Conservation (phyloP, 805 yeast species). For the Soucietia sequanensis region DNA sequence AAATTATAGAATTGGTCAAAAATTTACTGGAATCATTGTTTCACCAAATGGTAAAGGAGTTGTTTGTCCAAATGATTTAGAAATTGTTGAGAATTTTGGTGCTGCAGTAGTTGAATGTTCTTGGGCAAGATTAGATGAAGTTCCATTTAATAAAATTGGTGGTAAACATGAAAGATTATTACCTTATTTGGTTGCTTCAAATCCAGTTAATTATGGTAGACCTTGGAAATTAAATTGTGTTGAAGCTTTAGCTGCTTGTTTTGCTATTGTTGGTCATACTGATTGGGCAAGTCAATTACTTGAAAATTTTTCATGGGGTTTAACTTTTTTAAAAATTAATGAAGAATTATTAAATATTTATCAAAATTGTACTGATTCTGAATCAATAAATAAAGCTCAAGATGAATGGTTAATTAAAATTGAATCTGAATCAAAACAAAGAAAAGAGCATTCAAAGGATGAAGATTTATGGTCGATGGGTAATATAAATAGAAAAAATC, state of each 20-base stretch:
- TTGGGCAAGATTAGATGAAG: slow-evolving; percentile 96
- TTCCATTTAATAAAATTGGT: slow-evolving; percentile 92
- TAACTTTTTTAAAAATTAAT: slow-evolving; percentile 80
- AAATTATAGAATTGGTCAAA: slow-evolving; percentile 84
- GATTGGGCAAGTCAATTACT: slow-evolving; percentile 86
- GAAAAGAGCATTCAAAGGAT: slow-evolving; percentile 51
- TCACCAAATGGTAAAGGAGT: slow-evolving; percentile 90
- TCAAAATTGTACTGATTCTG: slow-evolving; percentile 77
- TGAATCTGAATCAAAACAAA: slow-evolving; percentile 62
- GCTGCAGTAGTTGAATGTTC: slow-evolving; percentile 99
- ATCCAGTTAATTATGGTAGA: slow-evolving; percentile 93
- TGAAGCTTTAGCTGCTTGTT: slow-evolving; percentile 96
- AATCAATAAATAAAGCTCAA: slow-evolving; percentile 69
- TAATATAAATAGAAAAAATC: slow-evolving; percentile 55
- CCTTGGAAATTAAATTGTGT: slow-evolving; percentile 97
- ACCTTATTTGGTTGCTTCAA: slow-evolving; percentile 94
- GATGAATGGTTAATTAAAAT: slow-evolving; percentile 67
- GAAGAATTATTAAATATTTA: slow-evolving; percentile 74
- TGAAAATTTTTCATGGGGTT: slow-evolving; percentile 89
- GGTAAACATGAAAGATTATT: slow-evolving; percentile 83
- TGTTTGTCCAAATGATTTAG: slow-evolving; percentile 84
- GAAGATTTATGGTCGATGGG: slow-evolving; percentile 79
- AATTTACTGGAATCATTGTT: slow-evolving; percentile 85
- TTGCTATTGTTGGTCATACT: slow-evolving; percentile 85
- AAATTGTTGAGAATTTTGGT: slow-evolving; percentile 74